Evolutionary conservation across 352 stramenopile species (phyloP), one percentile per base, ranked within the genome.

Genomic region (Phytophthora pisi): DNA sequence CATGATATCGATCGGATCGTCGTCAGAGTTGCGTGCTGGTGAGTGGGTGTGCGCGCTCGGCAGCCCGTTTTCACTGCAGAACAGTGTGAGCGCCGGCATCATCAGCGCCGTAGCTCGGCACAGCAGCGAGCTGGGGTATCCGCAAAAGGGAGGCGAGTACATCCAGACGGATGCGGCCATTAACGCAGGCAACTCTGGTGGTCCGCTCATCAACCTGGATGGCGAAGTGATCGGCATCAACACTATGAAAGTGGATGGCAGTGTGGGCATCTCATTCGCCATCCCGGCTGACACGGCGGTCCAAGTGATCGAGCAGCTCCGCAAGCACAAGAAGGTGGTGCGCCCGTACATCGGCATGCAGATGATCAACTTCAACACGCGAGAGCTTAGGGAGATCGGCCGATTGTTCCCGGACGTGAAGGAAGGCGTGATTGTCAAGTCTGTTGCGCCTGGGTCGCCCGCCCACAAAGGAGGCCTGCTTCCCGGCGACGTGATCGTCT

Each of bases 81-180:
- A 98, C 64, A 97, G 89, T 30, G 91, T 97, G 46, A 98, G 91
- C 36, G 84, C 88, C 10, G 94, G 94, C 16, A 98, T 98, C 64
- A 92, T 98, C 52, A 97, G 88, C 65, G 87, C 91, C 23, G 86
- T 97, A 30, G 90, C 90, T 30, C 69, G 93, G 49, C 90, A 95
- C 64, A 94, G 89, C 66, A 96, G 86, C 51, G 92, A 98, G 70
- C 75, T 98, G 11, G 92, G 92, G 6, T 94, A 89, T 52, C 74
- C 75, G 13, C 82, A 92, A 47, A 94, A 88, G 30, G 77, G 86
- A 16, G 86, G 78, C 57, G 88, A 97, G 62, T 98, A 96, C 72
- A 97, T 98, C 58, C 93, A 98, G 75, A 98, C 94, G 20, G 94
- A 98, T 77, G 94, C 94, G 8, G 93, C 94, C 20, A 98, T 98